Conservation (phyloP, 345 rosid genomes). For the Dimocarpus longan region DNA sequence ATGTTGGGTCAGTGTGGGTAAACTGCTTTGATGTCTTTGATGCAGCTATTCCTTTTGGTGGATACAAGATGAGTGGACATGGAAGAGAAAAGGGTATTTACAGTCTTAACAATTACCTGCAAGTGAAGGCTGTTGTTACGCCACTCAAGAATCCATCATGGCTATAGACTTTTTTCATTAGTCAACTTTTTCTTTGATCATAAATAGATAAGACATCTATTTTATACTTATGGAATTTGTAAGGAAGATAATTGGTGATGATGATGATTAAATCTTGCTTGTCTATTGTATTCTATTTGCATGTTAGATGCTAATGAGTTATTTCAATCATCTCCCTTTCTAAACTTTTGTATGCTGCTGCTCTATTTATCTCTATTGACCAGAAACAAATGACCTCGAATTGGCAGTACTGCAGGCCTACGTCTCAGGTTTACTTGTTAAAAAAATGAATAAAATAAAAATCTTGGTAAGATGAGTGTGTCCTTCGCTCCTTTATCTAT, state of each 20-base stretch:
- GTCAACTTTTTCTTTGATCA: not conserved
- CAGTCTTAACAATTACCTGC: constrained; percentile 78
- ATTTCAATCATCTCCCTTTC: not conserved
- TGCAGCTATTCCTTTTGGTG: constrained; percentile 88
- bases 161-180: constrained; percentile 43
- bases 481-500: no score
- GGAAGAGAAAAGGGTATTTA: constrained; percentile 93
- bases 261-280: constrained; percentile 7
- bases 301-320: not conserved
- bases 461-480: no score
- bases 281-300: not conserved
- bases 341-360: not conserved
- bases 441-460: no score
- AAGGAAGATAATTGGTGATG: not conserved
- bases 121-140: constrained; percentile 90
- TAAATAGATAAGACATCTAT: not conserved
- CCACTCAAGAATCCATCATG: constrained; percentile 84
- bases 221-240: not conserved
- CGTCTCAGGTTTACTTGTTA: no score
- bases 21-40: constrained; percentile 81
- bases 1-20: constrained; percentile 77
- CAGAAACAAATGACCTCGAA: no score
- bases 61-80: constrained; percentile 90
- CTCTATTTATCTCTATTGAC: not conserved
- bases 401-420: no score